phyloP scores from a whole-genome alignment of 2,329 filamentous ascomycete genomes.

The Acarospora socialis region DNA sequence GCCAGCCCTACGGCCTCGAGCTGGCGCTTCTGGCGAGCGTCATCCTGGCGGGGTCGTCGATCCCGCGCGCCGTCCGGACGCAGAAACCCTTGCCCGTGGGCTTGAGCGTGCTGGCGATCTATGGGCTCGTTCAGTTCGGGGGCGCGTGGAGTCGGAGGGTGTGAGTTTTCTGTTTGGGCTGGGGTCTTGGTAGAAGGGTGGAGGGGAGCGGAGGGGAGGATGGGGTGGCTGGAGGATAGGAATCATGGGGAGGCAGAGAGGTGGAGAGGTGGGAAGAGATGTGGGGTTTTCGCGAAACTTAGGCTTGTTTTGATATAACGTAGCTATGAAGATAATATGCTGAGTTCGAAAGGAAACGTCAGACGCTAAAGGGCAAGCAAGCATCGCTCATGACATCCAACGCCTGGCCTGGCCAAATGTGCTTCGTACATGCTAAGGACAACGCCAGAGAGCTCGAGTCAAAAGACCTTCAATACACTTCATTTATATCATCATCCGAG shows the following conservation, averaged over 20 bases:
- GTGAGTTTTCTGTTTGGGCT: neutral
- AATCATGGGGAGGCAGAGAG: neutral
- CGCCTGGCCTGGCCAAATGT: no score
- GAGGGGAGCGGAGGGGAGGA: neutral
- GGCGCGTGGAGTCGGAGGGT: slow-evolving; percentile 39
- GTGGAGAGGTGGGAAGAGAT: neutral
- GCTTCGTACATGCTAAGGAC: neutral
- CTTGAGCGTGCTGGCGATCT: slow-evolving; percentile 63
- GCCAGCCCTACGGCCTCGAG: slow-evolving; percentile 70
- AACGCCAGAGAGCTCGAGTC: neutral
- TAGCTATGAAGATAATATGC: no score
- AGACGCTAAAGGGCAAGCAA: no score
- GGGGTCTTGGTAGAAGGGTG: neutral
- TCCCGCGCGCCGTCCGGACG: slow-evolving; percentile 72
- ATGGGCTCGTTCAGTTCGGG: slow-evolving; percentile 69
- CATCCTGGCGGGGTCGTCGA: slow-evolving; percentile 68
- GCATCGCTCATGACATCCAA: no score
- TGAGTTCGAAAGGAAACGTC: no score
- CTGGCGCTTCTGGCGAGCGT: slow-evolving; percentile 75
- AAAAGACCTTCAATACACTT: slow-evolving; percentile 4
- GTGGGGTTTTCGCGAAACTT: no score
- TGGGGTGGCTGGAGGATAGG: neutral
- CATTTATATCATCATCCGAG: slow-evolving; percentile 19
- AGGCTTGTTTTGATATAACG: no score
- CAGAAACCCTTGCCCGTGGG: slow-evolving; percentile 73